A percentile compares a stretch with the other conserved stretches of the same genome.
These are phyloP conservation scores for Turritis glabra DNA, from an alignment of 345 rosid genomes.

Conservation along the genomic window DNA sequence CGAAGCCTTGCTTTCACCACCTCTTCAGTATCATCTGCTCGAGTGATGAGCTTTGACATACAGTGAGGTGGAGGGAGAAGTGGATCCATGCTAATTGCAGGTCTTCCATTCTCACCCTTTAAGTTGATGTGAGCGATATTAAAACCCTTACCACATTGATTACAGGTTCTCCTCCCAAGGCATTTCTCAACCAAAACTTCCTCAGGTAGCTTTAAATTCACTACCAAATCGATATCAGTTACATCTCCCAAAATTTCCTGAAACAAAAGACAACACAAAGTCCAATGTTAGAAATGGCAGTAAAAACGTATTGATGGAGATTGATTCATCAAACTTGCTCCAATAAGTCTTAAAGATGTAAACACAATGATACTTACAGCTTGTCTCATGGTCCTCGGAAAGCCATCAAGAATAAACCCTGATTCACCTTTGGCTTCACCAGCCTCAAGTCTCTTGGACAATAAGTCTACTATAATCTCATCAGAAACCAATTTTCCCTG, in stretches of 20 bases:
- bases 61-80: constrained; percentile 87
- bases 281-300: background rate
- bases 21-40: constrained; percentile 88
- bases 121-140: constrained; percentile 73
- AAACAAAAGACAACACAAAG: constrained; percentile 1
- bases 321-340: background rate
- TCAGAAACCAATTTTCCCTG: constrained; percentile 87
- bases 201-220: constrained; percentile 80
- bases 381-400: constrained; percentile 90
- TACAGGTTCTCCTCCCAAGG: constrained; percentile 88
- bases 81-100: constrained; percentile 85
- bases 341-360: background rate
- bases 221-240: constrained; percentile 78
- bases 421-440: constrained; percentile 90
- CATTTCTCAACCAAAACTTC: constrained; percentile 88
- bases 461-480: constrained; percentile 65
- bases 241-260: constrained; percentile 87
- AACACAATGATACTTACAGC: constrained; percentile 55
- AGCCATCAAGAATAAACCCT: constrained; percentile 93
- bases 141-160: constrained; percentile 77
- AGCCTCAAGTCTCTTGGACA: constrained; percentile 78
- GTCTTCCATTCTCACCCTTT: constrained; percentile 74
- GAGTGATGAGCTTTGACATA: constrained; percentile 75
- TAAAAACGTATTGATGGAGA: background rate
- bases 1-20: constrained; percentile 86